Conservation (phyloP, 1,284 basidiomycete genomes). For the Rhodotorula sp. region DNA sequence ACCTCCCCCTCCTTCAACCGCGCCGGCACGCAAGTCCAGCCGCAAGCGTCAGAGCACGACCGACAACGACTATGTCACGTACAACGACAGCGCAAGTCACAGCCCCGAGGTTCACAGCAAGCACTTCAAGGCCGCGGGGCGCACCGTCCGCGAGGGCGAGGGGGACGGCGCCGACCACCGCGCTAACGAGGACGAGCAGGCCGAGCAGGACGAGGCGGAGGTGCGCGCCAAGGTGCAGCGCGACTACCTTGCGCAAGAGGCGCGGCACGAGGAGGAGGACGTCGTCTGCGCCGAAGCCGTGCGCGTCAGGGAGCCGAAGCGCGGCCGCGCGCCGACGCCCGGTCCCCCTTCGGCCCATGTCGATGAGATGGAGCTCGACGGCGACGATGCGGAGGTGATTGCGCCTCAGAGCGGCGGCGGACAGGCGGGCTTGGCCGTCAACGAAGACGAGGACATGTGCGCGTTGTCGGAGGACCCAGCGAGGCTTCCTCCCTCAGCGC, state of each 20-base stretch:
- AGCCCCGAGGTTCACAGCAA: not conserved
- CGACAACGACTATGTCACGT: conserved; percentile 1
- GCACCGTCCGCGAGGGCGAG: not conserved
- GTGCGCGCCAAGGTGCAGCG: not conserved
- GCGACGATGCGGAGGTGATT: not conserved
- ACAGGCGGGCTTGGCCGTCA: not conserved
- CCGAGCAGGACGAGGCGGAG: not conserved
- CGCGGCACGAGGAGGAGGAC: not conserved
- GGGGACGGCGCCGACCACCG: too few relatives aligned
- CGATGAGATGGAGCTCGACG: not conserved
- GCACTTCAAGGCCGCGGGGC: not conserved
- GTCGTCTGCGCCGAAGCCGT: not conserved
- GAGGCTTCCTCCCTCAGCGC: not conserved
- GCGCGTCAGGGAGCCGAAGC: not conserved
- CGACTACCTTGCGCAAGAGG: not conserved
- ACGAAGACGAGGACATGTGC: not conserved
- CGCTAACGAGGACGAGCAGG: not conserved
- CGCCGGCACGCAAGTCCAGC: conserved; percentile 5
- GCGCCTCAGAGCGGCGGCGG: not conserved
- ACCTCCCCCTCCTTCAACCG: not conserved
- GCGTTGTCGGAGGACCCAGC: not conserved
- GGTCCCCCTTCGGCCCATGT: not conserved
- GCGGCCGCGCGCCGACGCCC: too few relatives aligned
- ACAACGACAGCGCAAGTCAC: too few relatives aligned
- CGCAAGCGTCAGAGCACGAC: conserved; percentile 4